These are phyloP conservation scores for Dacryopinax primogenitus DNA, from an alignment of 768 basidiomycete species.

Conservation along the genomic window DNA sequence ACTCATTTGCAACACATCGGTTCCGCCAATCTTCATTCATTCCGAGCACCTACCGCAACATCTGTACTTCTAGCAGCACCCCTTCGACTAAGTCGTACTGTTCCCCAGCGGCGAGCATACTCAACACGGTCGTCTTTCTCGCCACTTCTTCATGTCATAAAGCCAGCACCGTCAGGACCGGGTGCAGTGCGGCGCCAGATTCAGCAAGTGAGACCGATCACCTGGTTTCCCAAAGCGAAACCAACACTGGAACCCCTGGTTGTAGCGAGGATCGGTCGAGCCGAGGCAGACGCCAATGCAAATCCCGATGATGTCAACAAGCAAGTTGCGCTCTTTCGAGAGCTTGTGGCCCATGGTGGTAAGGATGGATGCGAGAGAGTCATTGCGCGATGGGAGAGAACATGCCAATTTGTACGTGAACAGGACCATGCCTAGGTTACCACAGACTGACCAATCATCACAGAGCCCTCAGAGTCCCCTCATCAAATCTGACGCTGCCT, in stretches of 20 bases:
- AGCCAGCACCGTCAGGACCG: not conserved
- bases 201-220: not conserved
- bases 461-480: constrained; percentile 61
- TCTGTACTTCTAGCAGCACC: constrained; percentile 7
- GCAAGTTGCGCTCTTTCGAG: constrained; percentile 58
- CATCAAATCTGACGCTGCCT: constrained; percentile 55
- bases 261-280: constrained; percentile 11
- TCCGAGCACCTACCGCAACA: not conserved
- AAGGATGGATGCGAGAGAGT: constrained; percentile 59
- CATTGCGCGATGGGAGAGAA: constrained; percentile 68
- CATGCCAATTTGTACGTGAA: constrained; percentile 64
- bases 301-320: constrained; percentile 54
- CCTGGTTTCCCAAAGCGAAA: not conserved
- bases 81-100: not conserved
- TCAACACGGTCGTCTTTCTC: not conserved
- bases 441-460: constrained; percentile 8
- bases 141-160: not conserved
- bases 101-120: not conserved
- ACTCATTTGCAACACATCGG: not conserved
- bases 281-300: constrained; percentile 63
- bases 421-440: constrained; percentile 5
- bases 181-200: not conserved
- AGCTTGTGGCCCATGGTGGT: constrained; percentile 49
- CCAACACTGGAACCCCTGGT: not conserved
- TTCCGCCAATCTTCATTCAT: not conserved